Conservation (phyloP, 2,329 filamentous ascomycete species). For the Nemania sp. region DNA sequence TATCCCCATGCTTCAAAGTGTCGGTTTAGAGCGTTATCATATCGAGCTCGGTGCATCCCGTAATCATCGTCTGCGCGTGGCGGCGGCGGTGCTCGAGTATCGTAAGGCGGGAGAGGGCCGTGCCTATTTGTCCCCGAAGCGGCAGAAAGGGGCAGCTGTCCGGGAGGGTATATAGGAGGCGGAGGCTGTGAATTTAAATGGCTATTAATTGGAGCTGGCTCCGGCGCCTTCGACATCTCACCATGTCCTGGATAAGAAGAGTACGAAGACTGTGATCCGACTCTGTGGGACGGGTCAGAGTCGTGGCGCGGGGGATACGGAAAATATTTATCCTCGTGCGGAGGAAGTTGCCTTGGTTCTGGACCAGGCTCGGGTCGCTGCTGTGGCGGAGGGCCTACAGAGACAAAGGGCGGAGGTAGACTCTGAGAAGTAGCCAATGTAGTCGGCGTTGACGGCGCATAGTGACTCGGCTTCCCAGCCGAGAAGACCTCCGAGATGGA, state of each 20-base stretch:
- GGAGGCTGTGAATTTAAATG: slow-evolving; percentile 51
- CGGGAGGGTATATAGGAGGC: slow-evolving; percentile 58
- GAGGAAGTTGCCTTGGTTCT: slow-evolving; percentile 46
- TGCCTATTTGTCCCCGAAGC: slow-evolving; percentile 62
- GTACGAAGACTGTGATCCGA: slow-evolving; percentile 46
- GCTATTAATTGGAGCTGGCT: slow-evolving; percentile 39
- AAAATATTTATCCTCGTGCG: slow-evolving; percentile 50
- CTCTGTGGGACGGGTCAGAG: slow-evolving; percentile 43
- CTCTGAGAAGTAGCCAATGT: slow-evolving; percentile 44
- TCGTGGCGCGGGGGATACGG: slow-evolving; percentile 48
- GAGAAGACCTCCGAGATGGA: slow-evolving; percentile 52
- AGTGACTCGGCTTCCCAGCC: slow-evolving; percentile 46
- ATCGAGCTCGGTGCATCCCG: slow-evolving; percentile 55
- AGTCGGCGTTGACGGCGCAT: slow-evolving; percentile 49
- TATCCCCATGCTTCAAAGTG: slow-evolving; percentile 68
- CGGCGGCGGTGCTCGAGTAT: slow-evolving; percentile 57
- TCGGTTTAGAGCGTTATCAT: slow-evolving; percentile 59
- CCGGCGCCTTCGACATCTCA: slow-evolving; percentile 45
- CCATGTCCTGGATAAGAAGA: slow-evolving; percentile 48
- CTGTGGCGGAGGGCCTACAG: slow-evolving; percentile 41
- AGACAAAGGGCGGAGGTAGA: slow-evolving; percentile 47
- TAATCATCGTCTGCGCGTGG: slow-evolving; percentile 62
- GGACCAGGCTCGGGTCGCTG: slow-evolving; percentile 46
- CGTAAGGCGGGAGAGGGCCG: slow-evolving; percentile 61
- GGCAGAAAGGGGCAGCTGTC: slow-evolving; percentile 55